Conservation (phyloP, 352 stramenopile genomes). For the Phytophthora palmivora region DNA sequence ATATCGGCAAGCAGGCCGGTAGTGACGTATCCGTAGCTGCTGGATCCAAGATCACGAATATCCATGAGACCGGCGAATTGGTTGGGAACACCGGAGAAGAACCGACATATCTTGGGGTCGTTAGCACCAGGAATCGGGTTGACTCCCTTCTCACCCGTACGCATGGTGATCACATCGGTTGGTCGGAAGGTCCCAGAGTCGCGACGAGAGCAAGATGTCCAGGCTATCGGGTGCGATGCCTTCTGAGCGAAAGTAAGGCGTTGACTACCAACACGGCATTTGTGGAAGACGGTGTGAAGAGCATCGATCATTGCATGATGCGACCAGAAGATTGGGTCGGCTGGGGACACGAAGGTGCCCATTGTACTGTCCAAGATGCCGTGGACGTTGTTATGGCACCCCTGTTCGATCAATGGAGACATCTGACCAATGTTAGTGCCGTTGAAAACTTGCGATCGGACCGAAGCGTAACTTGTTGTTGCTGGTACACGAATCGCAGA, state of each 20-base stretch:
- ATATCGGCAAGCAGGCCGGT: constrained; percentile 49
- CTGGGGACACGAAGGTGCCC: constrained; percentile 53
- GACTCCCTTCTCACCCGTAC: no score
- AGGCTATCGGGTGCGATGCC: constrained; percentile 46
- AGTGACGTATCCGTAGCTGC: constrained; percentile 66
- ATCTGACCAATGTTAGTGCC: constrained; percentile 51
- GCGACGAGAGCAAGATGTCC: constrained; percentile 58
- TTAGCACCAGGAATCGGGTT: constrained; percentile 43
- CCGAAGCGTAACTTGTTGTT: constrained; percentile 49
- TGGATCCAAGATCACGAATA: constrained; percentile 46
- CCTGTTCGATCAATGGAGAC: no score
- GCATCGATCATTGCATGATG: constrained; percentile 76
- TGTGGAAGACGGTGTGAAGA: constrained; percentile 73
- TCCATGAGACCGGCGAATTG: no score
- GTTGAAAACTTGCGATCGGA: constrained; percentile 58
- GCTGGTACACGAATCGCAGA: constrained; percentile 35
- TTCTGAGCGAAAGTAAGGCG: constrained; percentile 61
- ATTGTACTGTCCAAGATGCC: constrained; percentile 57
- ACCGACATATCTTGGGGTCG: constrained; percentile 43
- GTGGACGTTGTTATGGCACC: constrained; percentile 80
- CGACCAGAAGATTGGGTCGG: constrained; percentile 80
- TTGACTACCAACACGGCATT: constrained; percentile 60
- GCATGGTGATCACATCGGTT: constrained; percentile 52
- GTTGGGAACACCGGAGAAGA: constrained; percentile 45
- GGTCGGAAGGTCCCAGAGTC: constrained; percentile 48